phyloP scores from a whole-genome alignment of 257 asterid genomes.

The Prunella vulgaris region DNA sequence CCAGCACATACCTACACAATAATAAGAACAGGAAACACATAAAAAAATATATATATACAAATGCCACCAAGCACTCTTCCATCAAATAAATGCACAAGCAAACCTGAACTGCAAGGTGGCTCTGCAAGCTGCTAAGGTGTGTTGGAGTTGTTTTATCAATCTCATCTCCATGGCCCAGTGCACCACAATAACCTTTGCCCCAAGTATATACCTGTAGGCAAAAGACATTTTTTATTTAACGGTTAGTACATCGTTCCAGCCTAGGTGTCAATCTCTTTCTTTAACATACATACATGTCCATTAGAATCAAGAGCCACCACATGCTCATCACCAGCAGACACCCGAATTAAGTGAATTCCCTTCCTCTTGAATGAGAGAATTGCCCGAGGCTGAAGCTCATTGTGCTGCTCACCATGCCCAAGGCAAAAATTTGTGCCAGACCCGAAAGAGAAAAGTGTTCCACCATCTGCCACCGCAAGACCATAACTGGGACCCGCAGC shows the following conservation, averaged over 20 bases:
- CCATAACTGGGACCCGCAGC: constrained; percentile 73
- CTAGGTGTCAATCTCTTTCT: neutral
- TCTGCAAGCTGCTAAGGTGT: constrained; percentile 43
- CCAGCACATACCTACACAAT: no score
- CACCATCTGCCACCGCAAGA: constrained; percentile 59
- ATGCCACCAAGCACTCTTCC: no score
- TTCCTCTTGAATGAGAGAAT: constrained; percentile 56
- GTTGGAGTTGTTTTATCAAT: constrained; percentile 67
- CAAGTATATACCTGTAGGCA: constrained; percentile 64
- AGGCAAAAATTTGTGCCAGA: constrained; percentile 81
- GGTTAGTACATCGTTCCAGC: neutral
- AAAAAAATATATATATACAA: no score
- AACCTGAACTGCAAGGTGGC: constrained; percentile 76
- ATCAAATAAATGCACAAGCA: neutral
- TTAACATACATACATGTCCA: constrained; percentile 49
- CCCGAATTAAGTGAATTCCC: constrained; percentile 56
- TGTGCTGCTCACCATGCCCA: constrained; percentile 85
- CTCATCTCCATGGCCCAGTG: constrained; percentile 83
- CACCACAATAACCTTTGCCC: constrained; percentile 97
- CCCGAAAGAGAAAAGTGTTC: constrained; percentile 74
- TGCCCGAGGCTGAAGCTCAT: constrained; percentile 64
- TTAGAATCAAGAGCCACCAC: constrained; percentile 84
- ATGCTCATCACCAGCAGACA: constrained; percentile 85
- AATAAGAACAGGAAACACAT: no score
- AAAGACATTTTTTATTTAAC: neutral